A percentile compares a stretch with the other conserved stretches of the same genome.
These are phyloP conservation scores for Haplosporangium gracile DNA, from an alignment of 192 early-diverging fungal genomes.

Conservation along the genomic window DNA sequence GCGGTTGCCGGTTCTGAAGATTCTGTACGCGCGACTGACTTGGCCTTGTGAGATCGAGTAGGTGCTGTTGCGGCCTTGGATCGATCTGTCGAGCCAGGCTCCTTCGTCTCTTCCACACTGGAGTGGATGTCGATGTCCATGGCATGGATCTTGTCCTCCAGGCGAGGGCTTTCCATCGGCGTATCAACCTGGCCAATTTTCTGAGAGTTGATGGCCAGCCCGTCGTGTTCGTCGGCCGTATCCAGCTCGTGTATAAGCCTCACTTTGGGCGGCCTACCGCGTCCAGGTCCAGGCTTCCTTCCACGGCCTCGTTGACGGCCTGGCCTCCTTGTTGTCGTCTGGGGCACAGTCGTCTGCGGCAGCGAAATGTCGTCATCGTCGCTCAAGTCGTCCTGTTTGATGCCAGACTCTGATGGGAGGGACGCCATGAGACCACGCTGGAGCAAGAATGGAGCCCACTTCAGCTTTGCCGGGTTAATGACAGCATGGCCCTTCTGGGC, in stretches of 20 bases:
- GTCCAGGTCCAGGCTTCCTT: constrained; percentile 7
- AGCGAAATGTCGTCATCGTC: not conserved
- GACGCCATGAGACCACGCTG: constrained; percentile 56
- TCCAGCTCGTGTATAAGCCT: not conserved
- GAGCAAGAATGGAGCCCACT: constrained; percentile 78
- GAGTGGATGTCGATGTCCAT: not conserved
- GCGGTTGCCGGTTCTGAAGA: not conserved
- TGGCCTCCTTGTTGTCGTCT: not conserved
- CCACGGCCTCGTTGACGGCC: constrained; percentile 2
- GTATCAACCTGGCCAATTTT: not conserved
- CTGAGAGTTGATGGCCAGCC: not conserved
- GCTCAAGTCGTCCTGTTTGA: constrained; percentile 7
- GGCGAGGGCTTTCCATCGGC: not conserved
- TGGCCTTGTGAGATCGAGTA: not conserved
- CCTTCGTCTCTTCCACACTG: not conserved
- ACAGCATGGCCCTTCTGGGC: constrained; percentile 64
- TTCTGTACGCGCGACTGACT: not conserved
- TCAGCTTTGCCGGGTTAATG: constrained; percentile 70
- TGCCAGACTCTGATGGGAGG: not conserved
- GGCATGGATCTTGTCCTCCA: not conserved
- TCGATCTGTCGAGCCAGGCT: not conserved
- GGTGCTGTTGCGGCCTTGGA: not conserved
- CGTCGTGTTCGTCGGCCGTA: not conserved
- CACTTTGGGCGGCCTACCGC: constrained; percentile 6
- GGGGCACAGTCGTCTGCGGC: not conserved